Evolutionary conservation across 1,284 basidiomycete genomes (phyloP).

Genomic region (Trichosporon coremiiforme): DNA sequence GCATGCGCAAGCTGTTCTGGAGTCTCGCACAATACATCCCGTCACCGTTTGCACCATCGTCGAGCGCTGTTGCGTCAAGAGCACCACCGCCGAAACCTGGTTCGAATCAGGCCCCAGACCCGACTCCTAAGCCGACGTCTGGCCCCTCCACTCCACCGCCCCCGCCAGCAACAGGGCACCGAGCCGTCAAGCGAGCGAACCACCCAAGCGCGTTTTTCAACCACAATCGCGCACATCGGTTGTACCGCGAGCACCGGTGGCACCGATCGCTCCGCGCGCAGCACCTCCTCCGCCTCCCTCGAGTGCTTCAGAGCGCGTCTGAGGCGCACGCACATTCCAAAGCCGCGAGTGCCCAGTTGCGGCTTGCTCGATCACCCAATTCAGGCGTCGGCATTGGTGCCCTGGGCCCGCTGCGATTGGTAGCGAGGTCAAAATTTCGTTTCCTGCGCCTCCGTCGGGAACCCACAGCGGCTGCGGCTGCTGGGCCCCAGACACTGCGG

Average conservation of each 20-base stretch:
- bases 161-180: neutral
- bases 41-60: neutral
- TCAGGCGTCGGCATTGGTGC: neutral
- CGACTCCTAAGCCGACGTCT: neutral
- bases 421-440: neutral
- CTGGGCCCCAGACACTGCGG: conserved; percentile 1
- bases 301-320: neutral
- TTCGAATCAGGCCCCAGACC: neutral
- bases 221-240: neutral
- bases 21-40: neutral
- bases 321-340: neutral
- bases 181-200: neutral
- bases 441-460: neutral
- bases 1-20: neutral
- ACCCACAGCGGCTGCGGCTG: neutral
- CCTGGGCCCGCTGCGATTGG: conserved; percentile 7
- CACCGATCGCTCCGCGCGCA: neutral
- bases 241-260: conserved; percentile 6
- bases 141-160: neutral
- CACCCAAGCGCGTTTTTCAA: neutral
- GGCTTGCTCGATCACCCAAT: conserved; percentile 9
- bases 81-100: neutral
- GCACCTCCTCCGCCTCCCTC: neutral
- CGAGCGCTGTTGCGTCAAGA: neutral
- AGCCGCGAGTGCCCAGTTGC: neutral